Evolutionary conservation across 441 rosid species (phyloP), one percentile per base, ranked within the genome.

Genomic region (Syzygium syzygioides): DNA sequence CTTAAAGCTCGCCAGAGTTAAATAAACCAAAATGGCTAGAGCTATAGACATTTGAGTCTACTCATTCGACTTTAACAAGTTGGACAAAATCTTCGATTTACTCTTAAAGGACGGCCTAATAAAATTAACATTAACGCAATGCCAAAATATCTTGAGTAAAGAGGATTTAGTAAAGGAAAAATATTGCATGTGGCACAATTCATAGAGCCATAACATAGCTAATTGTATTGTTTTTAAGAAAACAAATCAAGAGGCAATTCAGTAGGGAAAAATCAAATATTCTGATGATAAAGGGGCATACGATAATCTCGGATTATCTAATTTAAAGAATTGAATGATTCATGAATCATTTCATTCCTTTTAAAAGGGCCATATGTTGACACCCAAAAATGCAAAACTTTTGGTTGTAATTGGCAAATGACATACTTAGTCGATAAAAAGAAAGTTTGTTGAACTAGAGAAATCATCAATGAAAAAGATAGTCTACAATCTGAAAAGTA

Each of bases 341-440:
- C 1, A 60, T n/a, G 71, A 7, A n/a, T 62, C n/a, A 54, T 14
- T 62, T 19, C 6, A 62, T 62, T 62, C 19, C n/a, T n/a, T n/a
- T n/a, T n/a, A 62, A 62, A 62, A 14, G 34, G 15, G 0, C 1
- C 5, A 62, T 7, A n/a, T 4, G 15, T 3, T n/a, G 20, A 62
- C 34, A 62, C 7, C 5, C 26, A 14, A 8, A 62, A n/a, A 14
- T 13, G 14, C 14, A 2, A 14, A 62, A 14, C 37, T 62, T 62
- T 62, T 2, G 0, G 10, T 14, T 62, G n/a, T 1, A n/a, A 62
- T 62, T 0, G 1, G n/a, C 14, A 6, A n/a, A 14, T n/a, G 71
- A n/a, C 11, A 62, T 14, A 62, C 71, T 62, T 62, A n/a, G 37
- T 62, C 10, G 17, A 62, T 62, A 62, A 62, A n/a, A n/a, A 9